Conservation (phyloP, 345 rosid species). For the Tarenaya hassleriana region DNA sequence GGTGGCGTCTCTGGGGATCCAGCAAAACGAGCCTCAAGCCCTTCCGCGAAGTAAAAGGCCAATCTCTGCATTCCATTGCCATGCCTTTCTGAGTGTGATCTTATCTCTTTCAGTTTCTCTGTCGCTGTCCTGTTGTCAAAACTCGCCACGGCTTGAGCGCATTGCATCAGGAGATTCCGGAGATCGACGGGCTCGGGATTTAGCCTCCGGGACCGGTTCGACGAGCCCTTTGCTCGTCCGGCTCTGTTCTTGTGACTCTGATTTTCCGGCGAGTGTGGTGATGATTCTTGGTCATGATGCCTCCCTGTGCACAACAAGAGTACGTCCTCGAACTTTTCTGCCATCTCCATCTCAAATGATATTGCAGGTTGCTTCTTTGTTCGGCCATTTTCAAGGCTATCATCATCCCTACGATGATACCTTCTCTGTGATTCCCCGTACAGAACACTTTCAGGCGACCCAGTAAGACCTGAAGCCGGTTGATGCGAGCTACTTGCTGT, state of each 20-base stretch:
- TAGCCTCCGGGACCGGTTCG: constrained; percentile 5
- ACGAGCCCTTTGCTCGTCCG: constrained; percentile 10
- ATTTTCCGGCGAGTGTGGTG: neutral
- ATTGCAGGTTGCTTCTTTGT: constrained; percentile 22
- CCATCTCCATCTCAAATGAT: constrained; percentile 14
- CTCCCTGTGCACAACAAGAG: constrained; percentile 21
- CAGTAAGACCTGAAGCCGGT: constrained; percentile 8
- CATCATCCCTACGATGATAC: constrained; percentile 16
- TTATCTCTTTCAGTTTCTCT: constrained; percentile 68
- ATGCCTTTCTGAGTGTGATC: constrained; percentile 48
- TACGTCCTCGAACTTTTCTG: constrained; percentile 23
- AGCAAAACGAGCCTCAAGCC: constrained; percentile 69
- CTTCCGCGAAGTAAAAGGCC: constrained; percentile 72
- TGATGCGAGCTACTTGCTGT: constrained; percentile 17
- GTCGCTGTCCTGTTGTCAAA: constrained; percentile 58
- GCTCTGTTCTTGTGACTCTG: neutral
- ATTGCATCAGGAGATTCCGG: constrained; percentile 42
- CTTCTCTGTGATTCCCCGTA: constrained; percentile 8
- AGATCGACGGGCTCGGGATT: constrained; percentile 20
- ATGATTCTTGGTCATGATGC: constrained; percentile 8
- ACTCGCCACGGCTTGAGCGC: constrained; percentile 72
- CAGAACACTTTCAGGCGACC: neutral
- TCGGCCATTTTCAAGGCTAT: constrained; percentile 13
- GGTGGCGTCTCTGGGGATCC: constrained; percentile 35
- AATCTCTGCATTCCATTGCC: constrained; percentile 82